Conservation (phyloP, 2,329 filamentous ascomycete genomes). For the Stemphylium beticola region DNA sequence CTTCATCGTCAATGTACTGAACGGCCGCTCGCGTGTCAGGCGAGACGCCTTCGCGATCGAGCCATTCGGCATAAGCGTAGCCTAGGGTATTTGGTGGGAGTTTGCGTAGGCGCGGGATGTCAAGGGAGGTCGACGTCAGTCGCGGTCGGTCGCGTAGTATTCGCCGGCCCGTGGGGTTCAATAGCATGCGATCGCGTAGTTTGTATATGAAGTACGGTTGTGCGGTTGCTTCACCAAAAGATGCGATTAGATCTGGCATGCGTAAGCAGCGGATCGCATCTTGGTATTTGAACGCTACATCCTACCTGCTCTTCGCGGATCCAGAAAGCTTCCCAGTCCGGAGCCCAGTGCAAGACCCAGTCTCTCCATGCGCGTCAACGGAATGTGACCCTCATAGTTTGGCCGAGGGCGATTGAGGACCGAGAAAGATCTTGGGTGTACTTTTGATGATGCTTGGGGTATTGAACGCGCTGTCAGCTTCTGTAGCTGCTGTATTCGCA, state of each 20-base stretch:
- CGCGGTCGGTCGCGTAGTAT: slow-evolving; percentile 90
- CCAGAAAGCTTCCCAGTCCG: slow-evolving; percentile 65
- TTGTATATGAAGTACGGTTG: slow-evolving; percentile 94
- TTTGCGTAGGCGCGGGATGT: slow-evolving; percentile 71
- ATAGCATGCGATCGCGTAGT: slow-evolving; percentile 90
- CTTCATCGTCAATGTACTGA: slow-evolving; percentile 90
- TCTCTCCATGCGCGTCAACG: slow-evolving; percentile 79
- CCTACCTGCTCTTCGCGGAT: slow-evolving; percentile 79
- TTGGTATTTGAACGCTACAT: slow-evolving; percentile 21
- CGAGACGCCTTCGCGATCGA: slow-evolving; percentile 91
- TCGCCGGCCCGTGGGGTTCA: slow-evolving; percentile 79
- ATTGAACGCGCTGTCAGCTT: slow-evolving; percentile 4
- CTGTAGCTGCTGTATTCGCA: slow-evolving; percentile 14
- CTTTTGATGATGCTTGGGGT: background rate
- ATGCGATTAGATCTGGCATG: slow-evolving; percentile 81
- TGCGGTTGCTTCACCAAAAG: slow-evolving; percentile 91
- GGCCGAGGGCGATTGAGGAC: slow-evolving; percentile 82
- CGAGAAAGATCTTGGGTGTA: slow-evolving; percentile 67
- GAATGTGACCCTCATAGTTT: slow-evolving; percentile 91
- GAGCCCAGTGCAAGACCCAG: slow-evolving; percentile 70
- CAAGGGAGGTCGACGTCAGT: slow-evolving; percentile 75
- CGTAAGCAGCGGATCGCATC: background rate
- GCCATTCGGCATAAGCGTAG: slow-evolving; percentile 82
- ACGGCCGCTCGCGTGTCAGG: slow-evolving; percentile 86
- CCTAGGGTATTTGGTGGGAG: slow-evolving; percentile 79